Conservation (phyloP, 208 protist species). For the Balamuthia mandrillaris region DNA sequence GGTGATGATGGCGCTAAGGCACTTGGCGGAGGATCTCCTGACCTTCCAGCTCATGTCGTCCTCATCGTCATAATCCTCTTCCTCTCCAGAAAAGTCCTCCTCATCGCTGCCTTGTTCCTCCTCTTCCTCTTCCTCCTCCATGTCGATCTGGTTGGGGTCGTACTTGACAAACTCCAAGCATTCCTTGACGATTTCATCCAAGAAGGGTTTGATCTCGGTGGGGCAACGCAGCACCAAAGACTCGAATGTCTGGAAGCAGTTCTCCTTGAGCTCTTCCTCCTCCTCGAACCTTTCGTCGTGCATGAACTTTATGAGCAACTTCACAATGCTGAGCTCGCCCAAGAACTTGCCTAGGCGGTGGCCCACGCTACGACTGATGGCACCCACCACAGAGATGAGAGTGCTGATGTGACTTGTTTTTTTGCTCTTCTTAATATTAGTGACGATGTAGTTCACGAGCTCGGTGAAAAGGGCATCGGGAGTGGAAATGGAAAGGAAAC, state of each 20-base stretch:
- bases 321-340: conserved; percentile 55
- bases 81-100: conserved; percentile 29
- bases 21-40: conserved; percentile 71
- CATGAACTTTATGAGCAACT: conserved; percentile 50
- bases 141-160: conserved; percentile 80
- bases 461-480: conserved; percentile 66
- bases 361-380: conserved; percentile 65
- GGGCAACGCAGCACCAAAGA: conserved; percentile 69
- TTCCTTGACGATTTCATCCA: conserved; percentile 59
- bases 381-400: conserved; percentile 65
- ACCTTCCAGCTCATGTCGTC: conserved; percentile 85
- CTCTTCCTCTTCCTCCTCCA: conserved; percentile 58
- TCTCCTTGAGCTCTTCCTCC: conserved; percentile 73
- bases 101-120: conserved; percentile 52
- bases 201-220: conserved; percentile 62
- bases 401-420: conserved; percentile 65
- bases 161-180: conserved; percentile 68
- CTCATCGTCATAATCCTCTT: conserved; percentile 72
- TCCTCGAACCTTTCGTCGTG: conserved; percentile 58
- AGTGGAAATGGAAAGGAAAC: conserved; percentile 44
- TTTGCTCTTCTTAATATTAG: conserved; percentile 55
- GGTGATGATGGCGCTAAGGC: conserved; percentile 65
- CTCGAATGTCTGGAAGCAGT: conserved; percentile 71
- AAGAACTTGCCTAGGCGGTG: conserved; percentile 73
- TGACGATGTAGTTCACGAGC: conserved; percentile 58